Conservation (phyloP, 2,329 filamentous ascomycete genomes). For the Sclerotinia subarctica region DNA sequence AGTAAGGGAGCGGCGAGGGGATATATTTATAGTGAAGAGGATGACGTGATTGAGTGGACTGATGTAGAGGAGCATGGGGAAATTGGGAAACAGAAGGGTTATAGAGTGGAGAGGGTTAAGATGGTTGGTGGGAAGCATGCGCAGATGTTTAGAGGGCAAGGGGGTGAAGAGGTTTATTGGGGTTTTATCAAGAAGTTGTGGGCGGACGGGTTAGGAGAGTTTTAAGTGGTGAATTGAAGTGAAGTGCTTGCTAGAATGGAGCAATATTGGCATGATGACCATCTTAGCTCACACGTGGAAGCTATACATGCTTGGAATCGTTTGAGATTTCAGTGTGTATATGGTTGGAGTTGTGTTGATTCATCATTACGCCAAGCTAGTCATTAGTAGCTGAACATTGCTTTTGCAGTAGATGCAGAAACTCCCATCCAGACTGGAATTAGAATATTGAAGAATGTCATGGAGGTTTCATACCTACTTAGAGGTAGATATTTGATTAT, state of each 20-base stretch:
- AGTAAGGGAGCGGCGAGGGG: conserved; percentile 22
- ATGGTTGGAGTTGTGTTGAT: not conserved
- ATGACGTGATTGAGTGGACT: conserved; percentile 21
- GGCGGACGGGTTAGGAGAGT: not conserved
- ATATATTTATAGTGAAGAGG: conserved; percentile 36
- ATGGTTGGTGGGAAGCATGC: conserved; percentile 32
- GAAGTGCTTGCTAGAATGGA: not conserved
- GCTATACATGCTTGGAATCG: too few species aligned
- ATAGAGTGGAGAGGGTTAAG: conserved; percentile 27
- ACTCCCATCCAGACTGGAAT: not conserved
- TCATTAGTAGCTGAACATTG: not conserved
- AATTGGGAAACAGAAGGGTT: conserved; percentile 26
- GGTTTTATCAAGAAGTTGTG: conserved; percentile 29
- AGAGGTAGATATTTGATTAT: not conserved
- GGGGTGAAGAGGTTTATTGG: conserved; percentile 34
- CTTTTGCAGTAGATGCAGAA: not conserved
- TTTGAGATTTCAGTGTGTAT: not conserved
- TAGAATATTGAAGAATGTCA: not conserved
- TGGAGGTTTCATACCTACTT: not conserved
- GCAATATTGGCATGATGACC: not conserved
- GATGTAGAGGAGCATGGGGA: conserved; percentile 24
- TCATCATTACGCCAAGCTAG: not conserved
- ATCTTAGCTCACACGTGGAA: not conserved
- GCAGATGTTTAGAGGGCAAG: conserved; percentile 32
- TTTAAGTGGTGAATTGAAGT: not conserved